Evolutionary conservation across 2,329 filamentous ascomycete species (phyloP).

Genomic region (Ophiocordyceps camponoti-saundersi): DNA sequence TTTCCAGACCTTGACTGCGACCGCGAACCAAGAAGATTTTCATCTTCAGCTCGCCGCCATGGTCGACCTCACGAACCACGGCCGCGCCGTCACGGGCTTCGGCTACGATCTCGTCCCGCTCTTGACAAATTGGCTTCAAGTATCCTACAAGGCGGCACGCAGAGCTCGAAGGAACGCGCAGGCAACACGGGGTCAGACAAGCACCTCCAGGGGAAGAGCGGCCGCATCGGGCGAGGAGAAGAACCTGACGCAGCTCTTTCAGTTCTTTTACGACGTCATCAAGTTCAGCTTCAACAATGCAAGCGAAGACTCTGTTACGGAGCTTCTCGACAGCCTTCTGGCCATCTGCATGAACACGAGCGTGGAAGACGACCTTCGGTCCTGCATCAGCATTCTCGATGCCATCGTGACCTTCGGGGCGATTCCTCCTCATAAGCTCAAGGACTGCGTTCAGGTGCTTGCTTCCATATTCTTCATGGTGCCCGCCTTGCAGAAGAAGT

Average conservation of each 20-base stretch:
- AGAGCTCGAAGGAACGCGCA: conserved; percentile 30
- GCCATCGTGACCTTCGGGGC: conserved; percentile 56
- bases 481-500: conserved; percentile 37
- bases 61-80: conserved; percentile 41
- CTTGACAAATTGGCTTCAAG: conserved; percentile 41
- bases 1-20: conserved; percentile 42
- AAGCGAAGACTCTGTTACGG: conserved; percentile 41
- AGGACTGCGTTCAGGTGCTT: conserved; percentile 51
- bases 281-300: conserved; percentile 61
- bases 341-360: conserved; percentile 53
- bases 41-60: conserved; percentile 48
- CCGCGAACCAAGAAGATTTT: conserved; percentile 44
- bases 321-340: conserved; percentile 44
- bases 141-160: conserved; percentile 35
- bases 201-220: conserved; percentile 17
- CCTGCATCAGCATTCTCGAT: conserved; percentile 52
- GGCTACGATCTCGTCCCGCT: conserved; percentile 50
- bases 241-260: conserved; percentile 46
- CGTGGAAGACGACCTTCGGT: conserved; percentile 44
- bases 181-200: conserved; percentile 16
- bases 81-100: conserved; percentile 46
- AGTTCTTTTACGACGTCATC: conserved; percentile 49
- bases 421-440: conserved; percentile 45
- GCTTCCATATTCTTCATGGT: conserved; percentile 57
- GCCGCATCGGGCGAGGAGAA: conserved; percentile 35